These are phyloP conservation scores for Endothia cerciana DNA, from an alignment of 2,329 filamentous ascomycete species.

Conservation along the genomic window DNA sequence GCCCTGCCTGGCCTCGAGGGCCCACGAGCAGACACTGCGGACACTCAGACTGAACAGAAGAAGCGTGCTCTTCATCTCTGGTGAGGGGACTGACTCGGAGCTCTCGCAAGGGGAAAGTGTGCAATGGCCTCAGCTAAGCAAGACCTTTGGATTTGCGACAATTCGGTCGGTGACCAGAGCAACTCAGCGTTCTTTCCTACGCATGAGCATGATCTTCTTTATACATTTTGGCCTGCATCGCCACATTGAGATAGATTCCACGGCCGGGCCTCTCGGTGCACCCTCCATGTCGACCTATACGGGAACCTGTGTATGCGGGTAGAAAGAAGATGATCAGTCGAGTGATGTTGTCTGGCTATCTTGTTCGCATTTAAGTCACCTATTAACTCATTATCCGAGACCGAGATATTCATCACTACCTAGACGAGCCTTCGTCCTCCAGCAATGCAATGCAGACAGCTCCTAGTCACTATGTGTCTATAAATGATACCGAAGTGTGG, in stretches of 20 bases:
- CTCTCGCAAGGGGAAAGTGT: background rate
- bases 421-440: no score
- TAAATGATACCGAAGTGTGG: no score
- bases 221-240: background rate
- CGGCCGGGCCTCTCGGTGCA: background rate
- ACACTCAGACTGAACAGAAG: background rate
- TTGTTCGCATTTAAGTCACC: constrained; percentile 1
- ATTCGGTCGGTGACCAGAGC: background rate
- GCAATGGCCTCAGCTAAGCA: no score
- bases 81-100: background rate
- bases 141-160: background rate
- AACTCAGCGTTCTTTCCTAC: background rate
- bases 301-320: background rate
- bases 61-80: constrained; percentile 7
- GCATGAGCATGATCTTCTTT: background rate
- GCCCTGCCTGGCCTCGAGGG: background rate
- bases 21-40: background rate
- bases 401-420: background rate
- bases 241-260: background rate
- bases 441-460: no score
- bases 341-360: background rate
- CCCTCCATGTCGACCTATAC: background rate
- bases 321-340: background rate
- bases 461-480: no score
- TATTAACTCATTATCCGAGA: constrained; percentile 13